phyloP scores from a whole-genome alignment of 2,329 filamentous ascomycete species.

The Nemania bipapillata region DNA sequence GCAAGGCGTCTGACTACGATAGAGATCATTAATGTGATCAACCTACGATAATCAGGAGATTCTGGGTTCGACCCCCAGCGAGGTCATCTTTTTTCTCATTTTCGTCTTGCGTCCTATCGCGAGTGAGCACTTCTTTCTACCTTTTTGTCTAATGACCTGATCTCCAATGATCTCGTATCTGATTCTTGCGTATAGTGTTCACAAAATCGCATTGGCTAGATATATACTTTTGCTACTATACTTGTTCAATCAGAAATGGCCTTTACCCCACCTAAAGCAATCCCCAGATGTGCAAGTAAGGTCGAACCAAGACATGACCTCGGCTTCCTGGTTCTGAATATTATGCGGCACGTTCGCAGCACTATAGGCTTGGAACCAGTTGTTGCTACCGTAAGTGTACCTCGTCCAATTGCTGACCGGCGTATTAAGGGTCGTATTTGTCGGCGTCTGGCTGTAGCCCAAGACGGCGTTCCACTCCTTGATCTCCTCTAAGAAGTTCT shows the following conservation, averaged over 20 bases:
- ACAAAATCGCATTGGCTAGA: too few species aligned
- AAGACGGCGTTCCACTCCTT: constrained; percentile 64
- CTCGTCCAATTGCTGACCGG: constrained; percentile 55
- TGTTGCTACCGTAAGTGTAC: constrained; percentile 51
- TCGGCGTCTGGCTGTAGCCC: constrained; percentile 49
- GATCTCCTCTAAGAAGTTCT: constrained; percentile 65
- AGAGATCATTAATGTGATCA: background rate
- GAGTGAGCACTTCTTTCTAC: too few species aligned
- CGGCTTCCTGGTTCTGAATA: constrained; percentile 54
- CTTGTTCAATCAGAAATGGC: constrained; percentile 30
- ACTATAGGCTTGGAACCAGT: constrained; percentile 57
- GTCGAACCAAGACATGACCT: constrained; percentile 54
- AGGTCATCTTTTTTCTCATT: constrained; percentile 30
- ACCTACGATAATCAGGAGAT: constrained; percentile 33
- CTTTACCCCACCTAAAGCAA: constrained; percentile 55
- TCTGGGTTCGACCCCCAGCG: constrained; percentile 41
- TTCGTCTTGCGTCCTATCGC: background rate
- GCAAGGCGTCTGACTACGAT: constrained; percentile 60
- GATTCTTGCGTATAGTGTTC: too few species aligned
- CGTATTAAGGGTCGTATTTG: constrained; percentile 47
- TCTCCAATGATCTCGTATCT: too few species aligned
- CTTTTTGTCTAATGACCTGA: too few species aligned
- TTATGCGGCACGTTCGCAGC: constrained; percentile 55
- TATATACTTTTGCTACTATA: background rate
- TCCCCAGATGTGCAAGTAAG: constrained; percentile 48